Base-by-base conservation (phyloP, 108 stramenopile genomes). In the Fragilaria radians region DNA sequence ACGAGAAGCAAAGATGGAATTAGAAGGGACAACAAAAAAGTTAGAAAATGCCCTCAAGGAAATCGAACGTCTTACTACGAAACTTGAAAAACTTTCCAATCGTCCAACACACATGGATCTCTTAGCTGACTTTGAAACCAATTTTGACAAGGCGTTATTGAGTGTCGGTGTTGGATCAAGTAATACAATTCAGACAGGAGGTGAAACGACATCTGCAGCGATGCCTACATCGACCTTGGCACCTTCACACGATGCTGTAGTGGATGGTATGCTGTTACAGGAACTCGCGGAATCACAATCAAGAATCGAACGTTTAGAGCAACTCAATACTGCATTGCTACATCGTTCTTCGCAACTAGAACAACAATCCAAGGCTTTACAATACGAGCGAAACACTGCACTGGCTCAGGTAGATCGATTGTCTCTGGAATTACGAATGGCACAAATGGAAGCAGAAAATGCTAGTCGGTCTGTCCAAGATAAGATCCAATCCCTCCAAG, bases 51-150 rank as follows among this genome's bases (percentile, higher is more conserved):
- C 79, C 19, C 25, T 67, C 7, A 42, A 31, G 21, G 86, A 87
- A 63, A 66, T 83, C 24, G 85, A 88, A 47, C 59, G 82, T n/a
- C 45, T 93, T 53, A 76, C 76, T 31, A 48, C 61, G 36, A 75
- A 83, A 32, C 66, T 93, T 42, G 88, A 93, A 34, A 78, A 74
- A 31, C 60, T 93, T 48, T 75, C 83, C 23, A 85, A 57, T 67
- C 78, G 91, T 18, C 91, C 91, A 1, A 81, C 91, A 4, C 91
- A 93, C 56, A 74, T 85, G 77, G 91, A 93, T 65, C 61, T 93
- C 24, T 64, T 93, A 47, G 84, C 83, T 48, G 91, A 93, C 63
- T 93, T 93, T 71, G 88, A 93, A 74, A 85, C 91, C 17, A 89
- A 93, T 56, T 88, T 92, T 61, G 91, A 89, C 62, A 75, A 80